phyloP scores from a whole-genome alignment of 306 rosid species.

The Luffa aegyptiaca region DNA sequence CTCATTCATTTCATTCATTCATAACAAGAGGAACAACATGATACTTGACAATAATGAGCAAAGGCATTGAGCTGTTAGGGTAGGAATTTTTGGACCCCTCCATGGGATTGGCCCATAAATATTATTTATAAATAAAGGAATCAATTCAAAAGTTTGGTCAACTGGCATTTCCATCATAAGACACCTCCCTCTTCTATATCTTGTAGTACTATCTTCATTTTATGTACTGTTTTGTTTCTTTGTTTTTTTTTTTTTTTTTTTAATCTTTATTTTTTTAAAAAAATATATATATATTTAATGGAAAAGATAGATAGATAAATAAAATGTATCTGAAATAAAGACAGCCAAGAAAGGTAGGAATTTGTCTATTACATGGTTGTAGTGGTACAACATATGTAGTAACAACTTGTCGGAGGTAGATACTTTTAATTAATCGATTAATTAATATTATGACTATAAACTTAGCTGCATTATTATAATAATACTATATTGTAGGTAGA shows the following conservation, averaged over 20 bases:
- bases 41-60: background rate
- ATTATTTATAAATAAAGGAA: background rate
- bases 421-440: background rate
- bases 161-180: conserved; percentile 6
- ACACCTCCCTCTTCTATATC: background rate
- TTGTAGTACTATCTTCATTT: background rate
- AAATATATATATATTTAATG: no score
- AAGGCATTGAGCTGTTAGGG: background rate
- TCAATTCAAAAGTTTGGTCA: conserved; percentile 10
- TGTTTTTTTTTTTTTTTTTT: background rate
- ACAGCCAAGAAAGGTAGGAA: background rate
- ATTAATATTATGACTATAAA: background rate
- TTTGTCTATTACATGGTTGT: background rate
- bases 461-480: background rate
- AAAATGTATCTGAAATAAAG: background rate
- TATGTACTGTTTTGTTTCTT: background rate
- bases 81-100: conserved; percentile 8
- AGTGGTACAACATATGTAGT: background rate
- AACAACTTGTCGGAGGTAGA: background rate
- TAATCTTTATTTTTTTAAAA: no score
- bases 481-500: background rate
- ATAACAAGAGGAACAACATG: conserved; percentile 4
- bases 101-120: background rate
- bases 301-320: background rate
- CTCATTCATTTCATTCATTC: background rate